Evolutionary conservation across 1,284 basidiomycete genomes (phyloP).

Genomic region (Polyporus tsugae): DNA sequence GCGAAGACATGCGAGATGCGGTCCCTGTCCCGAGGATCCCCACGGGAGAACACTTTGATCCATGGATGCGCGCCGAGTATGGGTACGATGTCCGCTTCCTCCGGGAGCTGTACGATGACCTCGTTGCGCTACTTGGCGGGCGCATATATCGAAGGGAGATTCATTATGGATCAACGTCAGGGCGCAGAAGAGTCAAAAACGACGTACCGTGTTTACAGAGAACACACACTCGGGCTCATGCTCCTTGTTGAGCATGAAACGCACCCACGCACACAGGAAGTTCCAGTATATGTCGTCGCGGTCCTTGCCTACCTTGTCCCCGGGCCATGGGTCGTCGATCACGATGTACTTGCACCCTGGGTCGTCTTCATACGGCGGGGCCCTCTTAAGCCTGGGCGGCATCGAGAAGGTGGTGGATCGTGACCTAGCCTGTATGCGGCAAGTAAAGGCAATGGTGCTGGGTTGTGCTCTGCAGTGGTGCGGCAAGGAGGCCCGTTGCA

Average conservation of each 20-base stretch:
- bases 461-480: not conserved
- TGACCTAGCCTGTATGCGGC: not conserved
- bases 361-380: constrained; percentile 41
- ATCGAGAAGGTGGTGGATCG: not conserved
- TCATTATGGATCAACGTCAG: not conserved
- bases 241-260: constrained; percentile 38
- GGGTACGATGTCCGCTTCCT: constrained; percentile 36
- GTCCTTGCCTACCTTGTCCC: constrained; percentile 30
- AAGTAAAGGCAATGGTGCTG: not conserved
- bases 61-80: constrained; percentile 42
- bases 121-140: constrained; percentile 34
- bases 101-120: constrained; percentile 38
- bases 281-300: constrained; percentile 35
- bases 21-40: constrained; percentile 21
- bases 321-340: constrained; percentile 43
- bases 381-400: constrained; percentile 31
- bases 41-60: constrained; percentile 30
- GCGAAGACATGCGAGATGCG: constrained; percentile 41
- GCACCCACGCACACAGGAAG: constrained; percentile 39
- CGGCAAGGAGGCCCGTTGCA: not conserved
- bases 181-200: not conserved
- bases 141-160: not conserved
- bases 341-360: constrained; percentile 42
- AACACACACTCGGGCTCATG: constrained; percentile 32
- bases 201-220: constrained; percentile 39